Percentiles rank a stretch among this genome's conserved stretches.
These are phyloP conservation scores for Trametes sanguinea DNA, from an alignment of 768 basidiomycete species.

Conservation along the genomic window DNA sequence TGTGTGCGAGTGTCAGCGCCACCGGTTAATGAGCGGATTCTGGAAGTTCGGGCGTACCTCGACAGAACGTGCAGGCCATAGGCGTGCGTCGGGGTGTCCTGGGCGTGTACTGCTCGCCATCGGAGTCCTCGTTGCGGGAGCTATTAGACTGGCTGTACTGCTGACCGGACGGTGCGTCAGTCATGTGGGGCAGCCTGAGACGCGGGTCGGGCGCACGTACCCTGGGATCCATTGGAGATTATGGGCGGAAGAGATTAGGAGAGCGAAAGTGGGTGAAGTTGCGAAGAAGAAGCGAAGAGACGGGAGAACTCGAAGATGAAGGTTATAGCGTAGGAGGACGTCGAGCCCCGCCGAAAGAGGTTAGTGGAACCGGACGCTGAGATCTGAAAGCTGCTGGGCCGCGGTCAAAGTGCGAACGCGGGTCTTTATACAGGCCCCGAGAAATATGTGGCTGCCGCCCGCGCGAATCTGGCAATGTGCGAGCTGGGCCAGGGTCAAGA, in stretches of 20 bases:
- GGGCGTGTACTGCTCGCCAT: constrained; percentile 30
- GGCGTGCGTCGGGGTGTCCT: constrained; percentile 49
- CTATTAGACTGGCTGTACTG: constrained; percentile 19
- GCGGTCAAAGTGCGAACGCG: constrained; percentile 8
- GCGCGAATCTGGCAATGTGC: constrained; percentile 15
- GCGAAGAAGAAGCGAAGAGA: constrained; percentile 7
- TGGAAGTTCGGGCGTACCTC: constrained; percentile 45
- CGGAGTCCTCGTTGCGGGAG: constrained; percentile 27
- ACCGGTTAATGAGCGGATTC: not conserved
- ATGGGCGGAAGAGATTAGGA: not conserved
- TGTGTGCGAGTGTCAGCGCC: constrained; percentile 26
- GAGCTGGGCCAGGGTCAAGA: constrained; percentile 13
- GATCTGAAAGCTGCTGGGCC: constrained; percentile 6
- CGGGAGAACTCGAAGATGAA: not conserved
- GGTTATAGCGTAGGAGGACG: constrained; percentile 10
- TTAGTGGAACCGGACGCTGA: constrained; percentile 17
- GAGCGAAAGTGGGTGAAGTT: not conserved
- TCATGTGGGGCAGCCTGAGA: not conserved
- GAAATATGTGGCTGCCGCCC: constrained; percentile 4
- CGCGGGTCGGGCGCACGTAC: not conserved
- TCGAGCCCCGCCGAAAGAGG: constrained; percentile 18
- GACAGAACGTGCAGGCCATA: constrained; percentile 77
- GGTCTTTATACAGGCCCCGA: constrained; percentile 11
- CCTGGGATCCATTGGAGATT: constrained; percentile 7
- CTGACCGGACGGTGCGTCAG: not conserved